Evolutionary conservation across 2,329 filamentous ascomycete species (phyloP).

Genomic region (Exserohilum turcica): DNA sequence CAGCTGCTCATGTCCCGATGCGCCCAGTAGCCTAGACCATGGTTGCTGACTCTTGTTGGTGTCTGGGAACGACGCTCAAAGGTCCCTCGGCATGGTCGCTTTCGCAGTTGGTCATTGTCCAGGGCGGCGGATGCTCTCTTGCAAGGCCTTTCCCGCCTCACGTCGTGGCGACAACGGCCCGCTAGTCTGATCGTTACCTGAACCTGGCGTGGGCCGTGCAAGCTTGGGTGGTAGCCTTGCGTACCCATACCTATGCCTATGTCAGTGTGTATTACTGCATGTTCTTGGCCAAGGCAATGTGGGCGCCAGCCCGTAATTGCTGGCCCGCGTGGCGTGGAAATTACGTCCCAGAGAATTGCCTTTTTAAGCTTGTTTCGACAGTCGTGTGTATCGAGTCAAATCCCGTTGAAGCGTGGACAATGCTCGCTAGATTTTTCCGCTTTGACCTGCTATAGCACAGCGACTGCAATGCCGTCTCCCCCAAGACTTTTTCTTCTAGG

Average conservation of each 20-base stretch:
- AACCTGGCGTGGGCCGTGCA: conserved; percentile 17
- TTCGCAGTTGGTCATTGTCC: conserved; percentile 7
- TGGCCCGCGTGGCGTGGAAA: conserved; percentile 11
- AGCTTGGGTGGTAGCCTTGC: conserved; percentile 17
- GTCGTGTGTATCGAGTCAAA: background rate
- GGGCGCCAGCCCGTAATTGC: background rate
- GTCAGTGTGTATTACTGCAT: too few relatives aligned
- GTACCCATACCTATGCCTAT: too few relatives aligned
- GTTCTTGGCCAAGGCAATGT: conserved; percentile 15
- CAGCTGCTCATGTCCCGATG: conserved; percentile 15
- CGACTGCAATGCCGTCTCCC: background rate
- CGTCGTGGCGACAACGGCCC: conserved; percentile 29
- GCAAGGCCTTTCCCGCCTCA: conserved; percentile 30
- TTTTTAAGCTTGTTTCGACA: background rate
- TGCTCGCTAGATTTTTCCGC: conserved; percentile 1
- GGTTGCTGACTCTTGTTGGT: conserved; percentile 13
- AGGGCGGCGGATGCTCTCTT: conserved; percentile 13
- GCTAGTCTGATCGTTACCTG: conserved; percentile 27
- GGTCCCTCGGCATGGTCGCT: conserved; percentile 12
- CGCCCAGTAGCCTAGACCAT: conserved; percentile 9
- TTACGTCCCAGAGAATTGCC: conserved; percentile 2
- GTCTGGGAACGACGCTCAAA: conserved; percentile 5
- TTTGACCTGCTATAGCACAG: background rate
- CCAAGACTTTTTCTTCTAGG: conserved; percentile 1
- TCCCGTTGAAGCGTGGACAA: background rate